These are phyloP conservation scores for Albugo laibachii DNA, from an alignment of 352 stramenopile genomes.

Conservation along the genomic window DNA sequence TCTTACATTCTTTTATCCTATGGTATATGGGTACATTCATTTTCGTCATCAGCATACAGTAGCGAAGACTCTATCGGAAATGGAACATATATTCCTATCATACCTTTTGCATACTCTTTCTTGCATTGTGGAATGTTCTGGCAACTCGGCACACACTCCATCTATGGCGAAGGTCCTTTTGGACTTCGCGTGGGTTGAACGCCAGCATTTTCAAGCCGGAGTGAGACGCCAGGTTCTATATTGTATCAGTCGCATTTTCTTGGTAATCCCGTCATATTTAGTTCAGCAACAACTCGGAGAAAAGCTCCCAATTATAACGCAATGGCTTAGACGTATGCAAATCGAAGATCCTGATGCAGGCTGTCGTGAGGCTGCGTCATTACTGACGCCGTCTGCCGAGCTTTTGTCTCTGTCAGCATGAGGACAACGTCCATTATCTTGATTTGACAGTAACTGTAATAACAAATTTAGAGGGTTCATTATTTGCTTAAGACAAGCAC, in stretches of 20 bases:
- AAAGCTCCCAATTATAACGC: slow-evolving; percentile 18
- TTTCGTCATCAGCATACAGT: slow-evolving; percentile 8
- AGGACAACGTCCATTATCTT: too few relatives aligned
- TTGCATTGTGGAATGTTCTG: slow-evolving; percentile 44
- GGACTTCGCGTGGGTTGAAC: slow-evolving; percentile 47
- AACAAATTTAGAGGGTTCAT: too few relatives aligned
- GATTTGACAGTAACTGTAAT: too few relatives aligned
- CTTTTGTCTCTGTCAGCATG: too few relatives aligned
- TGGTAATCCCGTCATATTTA: slow-evolving; percentile 33
- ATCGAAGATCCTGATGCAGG: slow-evolving; percentile 33
- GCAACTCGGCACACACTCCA: slow-evolving; percentile 28
- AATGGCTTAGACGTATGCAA: slow-evolving; percentile 29
- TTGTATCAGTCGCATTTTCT: slow-evolving; percentile 39
- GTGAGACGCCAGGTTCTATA: slow-evolving; percentile 58
- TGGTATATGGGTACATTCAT: slow-evolving; percentile 50
- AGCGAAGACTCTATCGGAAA: slow-evolving; percentile 7
- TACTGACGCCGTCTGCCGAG: slow-evolving; percentile 16
- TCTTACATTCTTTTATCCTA: slow-evolving; percentile 46
- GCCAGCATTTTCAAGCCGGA: slow-evolving; percentile 17
- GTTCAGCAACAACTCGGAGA: slow-evolving; percentile 32
- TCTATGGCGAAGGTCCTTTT: slow-evolving; percentile 50
- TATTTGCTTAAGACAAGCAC: too few relatives aligned
- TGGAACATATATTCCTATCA: slow-evolving; percentile 48
- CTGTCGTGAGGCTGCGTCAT: slow-evolving; percentile 33
- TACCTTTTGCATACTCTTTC: slow-evolving; percentile 46